These are phyloP conservation scores for Tetrahymena thermophila DNA, from an alignment of 73 alveolate genomes.

Conservation along the genomic window DNA sequence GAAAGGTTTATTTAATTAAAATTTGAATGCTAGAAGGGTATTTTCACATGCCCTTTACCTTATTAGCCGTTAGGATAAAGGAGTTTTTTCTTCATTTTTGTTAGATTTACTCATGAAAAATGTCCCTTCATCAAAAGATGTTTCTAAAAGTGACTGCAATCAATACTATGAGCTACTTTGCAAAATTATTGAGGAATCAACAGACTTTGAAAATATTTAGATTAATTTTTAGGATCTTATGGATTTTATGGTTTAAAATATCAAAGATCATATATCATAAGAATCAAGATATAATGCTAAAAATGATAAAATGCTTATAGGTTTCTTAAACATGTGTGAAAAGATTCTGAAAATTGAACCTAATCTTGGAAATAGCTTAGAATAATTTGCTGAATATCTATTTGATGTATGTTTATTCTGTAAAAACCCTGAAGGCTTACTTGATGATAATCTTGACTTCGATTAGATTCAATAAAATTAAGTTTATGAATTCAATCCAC, in stretches of 20 bases:
- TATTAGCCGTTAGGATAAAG: slow-evolving; percentile 17
- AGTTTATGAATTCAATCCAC: not conserved
- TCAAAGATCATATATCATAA: slow-evolving; percentile 7
- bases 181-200: slow-evolving; percentile 28
- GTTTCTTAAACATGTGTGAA: slow-evolving; percentile 15
- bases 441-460: not conserved
- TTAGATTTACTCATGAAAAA: slow-evolving; percentile 2
- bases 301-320: slow-evolving; percentile 40
- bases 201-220: slow-evolving; percentile 3
- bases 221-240: slow-evolving; percentile 23
- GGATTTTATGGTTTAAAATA: not conserved
- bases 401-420: slow-evolving; percentile 32
- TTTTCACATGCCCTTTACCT: slow-evolving; percentile 27
- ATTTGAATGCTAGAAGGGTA: slow-evolving; percentile 7
- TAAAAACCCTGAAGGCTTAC: not conserved
- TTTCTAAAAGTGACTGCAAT: slow-evolving; percentile 11
- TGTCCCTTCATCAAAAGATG: slow-evolving; percentile 1
- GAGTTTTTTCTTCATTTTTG: slow-evolving; percentile 9
- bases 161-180: slow-evolving; percentile 45
- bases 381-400: slow-evolving; percentile 9
- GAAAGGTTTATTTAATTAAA: slow-evolving; percentile 29
- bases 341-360: slow-evolving; percentile 13
- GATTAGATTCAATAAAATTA: not conserved
- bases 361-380: not conserved
- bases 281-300: slow-evolving; percentile 31